Evolutionary conservation across 208 protist species (phyloP).

Genomic region (Crithidia thermophila): DNA sequence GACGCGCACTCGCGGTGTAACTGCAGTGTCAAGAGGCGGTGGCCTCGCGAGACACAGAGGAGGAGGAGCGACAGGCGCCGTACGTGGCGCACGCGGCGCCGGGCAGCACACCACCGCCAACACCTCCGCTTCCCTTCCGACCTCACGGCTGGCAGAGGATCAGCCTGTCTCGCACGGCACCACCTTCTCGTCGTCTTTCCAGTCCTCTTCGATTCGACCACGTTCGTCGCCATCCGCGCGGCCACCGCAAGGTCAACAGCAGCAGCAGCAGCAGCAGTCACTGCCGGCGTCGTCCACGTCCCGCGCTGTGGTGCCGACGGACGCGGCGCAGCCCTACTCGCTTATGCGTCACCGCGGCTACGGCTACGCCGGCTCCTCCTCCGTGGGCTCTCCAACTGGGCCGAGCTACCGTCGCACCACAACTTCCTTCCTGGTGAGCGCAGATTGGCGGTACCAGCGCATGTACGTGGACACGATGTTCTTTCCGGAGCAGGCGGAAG

Average conservation of each 20-base stretch:
- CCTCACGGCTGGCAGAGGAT: neutral
- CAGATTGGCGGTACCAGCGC: conserved; percentile 80
- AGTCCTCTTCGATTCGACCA: neutral
- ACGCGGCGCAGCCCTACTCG: neutral
- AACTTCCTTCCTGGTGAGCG: conserved; percentile 54
- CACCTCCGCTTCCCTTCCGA: neutral
- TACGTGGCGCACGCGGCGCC: neutral
- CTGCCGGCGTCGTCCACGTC: neutral
- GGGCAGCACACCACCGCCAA: neutral
- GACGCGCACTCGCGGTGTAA: no score
- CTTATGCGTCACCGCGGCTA: conserved; percentile 12
- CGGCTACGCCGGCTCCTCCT: conserved; percentile 10
- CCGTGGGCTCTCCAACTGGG: conserved; percentile 17
- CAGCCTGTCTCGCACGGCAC: neutral
- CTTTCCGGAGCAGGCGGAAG: conserved; percentile 20
- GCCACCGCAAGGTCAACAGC: neutral
- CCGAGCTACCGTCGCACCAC: conserved; percentile 56
- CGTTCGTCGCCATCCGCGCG: neutral
- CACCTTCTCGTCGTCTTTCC: neutral
- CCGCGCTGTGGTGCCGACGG: neutral
- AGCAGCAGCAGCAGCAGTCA: no score
- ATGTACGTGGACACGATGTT: conserved; percentile 64
- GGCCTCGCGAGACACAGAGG: neutral
- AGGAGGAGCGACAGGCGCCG: neutral
- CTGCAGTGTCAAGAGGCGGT: no score